A percentile compares a stretch with the other conserved stretches of the same genome.
Conservation (phyloP, 2,329 filamentous ascomycete species). For the Penicillium sp. region DNA sequence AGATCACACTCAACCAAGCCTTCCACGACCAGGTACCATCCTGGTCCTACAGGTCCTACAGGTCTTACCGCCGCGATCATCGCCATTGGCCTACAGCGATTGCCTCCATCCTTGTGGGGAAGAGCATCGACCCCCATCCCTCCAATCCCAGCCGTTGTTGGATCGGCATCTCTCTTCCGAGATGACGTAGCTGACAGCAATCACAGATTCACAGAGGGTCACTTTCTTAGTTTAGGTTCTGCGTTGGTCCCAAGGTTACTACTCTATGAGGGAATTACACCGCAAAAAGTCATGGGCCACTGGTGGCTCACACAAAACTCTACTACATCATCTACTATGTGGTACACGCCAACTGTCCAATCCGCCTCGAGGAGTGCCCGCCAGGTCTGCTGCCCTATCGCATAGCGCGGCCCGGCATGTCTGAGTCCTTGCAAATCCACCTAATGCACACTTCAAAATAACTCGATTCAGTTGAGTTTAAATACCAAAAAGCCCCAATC, state of each 20-base stretch:
- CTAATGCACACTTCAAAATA: slow-evolving; percentile 4
- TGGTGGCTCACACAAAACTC: slow-evolving; percentile 6
- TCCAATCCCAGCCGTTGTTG: background rate
- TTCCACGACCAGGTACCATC: slow-evolving; percentile 1
- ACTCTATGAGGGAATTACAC: background rate
- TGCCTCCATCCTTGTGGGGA: background rate
- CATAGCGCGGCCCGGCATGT: slow-evolving; percentile 4
- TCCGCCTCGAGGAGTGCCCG: background rate
- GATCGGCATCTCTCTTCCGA: slow-evolving; percentile 20
- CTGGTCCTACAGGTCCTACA: background rate
- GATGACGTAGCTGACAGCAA: slow-evolving; percentile 17
- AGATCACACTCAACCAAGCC: slow-evolving; percentile 1
- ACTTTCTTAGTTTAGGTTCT: too few relatives aligned
- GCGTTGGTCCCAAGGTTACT: background rate
- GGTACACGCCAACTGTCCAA: background rate
- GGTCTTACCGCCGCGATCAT: background rate
- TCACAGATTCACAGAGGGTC: background rate
- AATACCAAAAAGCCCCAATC: slow-evolving; percentile 13
- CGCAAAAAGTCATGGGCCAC: background rate
- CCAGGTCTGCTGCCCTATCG: background rate
- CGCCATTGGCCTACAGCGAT: background rate
- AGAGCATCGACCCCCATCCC: slow-evolving; percentile 1
- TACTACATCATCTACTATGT: background rate
- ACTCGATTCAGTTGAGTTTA: background rate
- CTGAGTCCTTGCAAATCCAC: background rate